Base-by-base conservation (phyloP, 2,329 filamentous ascomycete species). In the Didymella sp. region DNA sequence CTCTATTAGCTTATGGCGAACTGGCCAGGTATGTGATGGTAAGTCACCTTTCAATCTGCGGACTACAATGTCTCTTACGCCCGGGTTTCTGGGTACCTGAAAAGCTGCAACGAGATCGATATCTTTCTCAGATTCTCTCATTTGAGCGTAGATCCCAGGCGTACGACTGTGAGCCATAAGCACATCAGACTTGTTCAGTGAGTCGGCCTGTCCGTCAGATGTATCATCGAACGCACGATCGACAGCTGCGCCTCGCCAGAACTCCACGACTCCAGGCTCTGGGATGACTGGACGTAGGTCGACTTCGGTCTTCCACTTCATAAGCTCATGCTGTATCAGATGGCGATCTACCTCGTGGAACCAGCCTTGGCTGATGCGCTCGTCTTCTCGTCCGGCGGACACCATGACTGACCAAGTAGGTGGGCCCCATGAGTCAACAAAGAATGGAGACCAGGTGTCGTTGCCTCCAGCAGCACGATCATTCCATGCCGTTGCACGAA, bases 71-170 rank as follows among this genome's bases (percentile, higher is more conserved):
- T 46, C 21, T 15, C 40, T 19, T 12, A 41, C 21, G 15, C 9
- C 6, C 6, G 41, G 6, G 12, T 35, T 37, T 5, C n/a, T 8
- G 19, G 17, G 7, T 27, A 17, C n/a, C 19, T 50, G 25, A 15
- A 45, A 46, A 4, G 52, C 31, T 41, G 33, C 52, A 33, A 46
- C 15, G 12, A 50, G 46, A 28, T 56, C 41, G 9, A 41, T 28
- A 2, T 46, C 21, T 2, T 8, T 13, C 19, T 41, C 41, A 2
- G 2, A 13, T 8, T 28, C 22, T 17, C 21, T 56, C 17, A 41
- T 28, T 9, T 27, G 33, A 8, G 27, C 4, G 21, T 35, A 41
- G 3, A 50, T n/a, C 1, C 3, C 40, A 49, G 40, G 25, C 7
- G 31, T 45, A 3, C 31, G 31, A 13, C 4, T 22, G 17, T 22